These are phyloP conservation scores for Fomitopsis betulina DNA, from an alignment of 1,284 basidiomycete genomes.

Conservation along the genomic window DNA sequence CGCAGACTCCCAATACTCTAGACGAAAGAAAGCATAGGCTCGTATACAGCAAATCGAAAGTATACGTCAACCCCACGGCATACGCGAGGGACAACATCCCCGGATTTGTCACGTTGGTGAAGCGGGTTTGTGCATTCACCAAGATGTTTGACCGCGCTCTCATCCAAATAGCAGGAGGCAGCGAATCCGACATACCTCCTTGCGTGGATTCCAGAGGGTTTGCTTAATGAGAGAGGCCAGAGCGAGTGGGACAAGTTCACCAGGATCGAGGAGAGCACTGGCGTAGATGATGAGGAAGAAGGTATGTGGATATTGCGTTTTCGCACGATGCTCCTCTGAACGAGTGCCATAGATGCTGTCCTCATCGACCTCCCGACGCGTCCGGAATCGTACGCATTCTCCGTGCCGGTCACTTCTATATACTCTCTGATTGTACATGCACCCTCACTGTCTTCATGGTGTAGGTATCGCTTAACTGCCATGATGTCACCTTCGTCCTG, in stretches of 20 bases:
- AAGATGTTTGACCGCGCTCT: background rate
- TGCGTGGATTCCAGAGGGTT: constrained; percentile 81
- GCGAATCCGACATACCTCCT: constrained; percentile 70
- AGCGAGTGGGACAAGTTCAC: constrained; percentile 85
- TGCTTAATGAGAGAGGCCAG: constrained; percentile 71
- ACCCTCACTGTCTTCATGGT: constrained; percentile 84
- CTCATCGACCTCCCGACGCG: constrained; percentile 73
- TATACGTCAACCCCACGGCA: constrained; percentile 91
- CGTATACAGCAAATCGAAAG: constrained; percentile 87
- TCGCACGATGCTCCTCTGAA: background rate
- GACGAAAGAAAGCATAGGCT: constrained; percentile 64
- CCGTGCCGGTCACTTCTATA: constrained; percentile 82
- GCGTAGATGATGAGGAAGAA: constrained; percentile 62
- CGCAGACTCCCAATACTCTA: constrained; percentile 29
- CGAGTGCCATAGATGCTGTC: constrained; percentile 53
- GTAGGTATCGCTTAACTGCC: constrained; percentile 42
- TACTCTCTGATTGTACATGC: constrained; percentile 88
- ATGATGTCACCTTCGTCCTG: background rate
- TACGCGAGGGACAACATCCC: constrained; percentile 91
- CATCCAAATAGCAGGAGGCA: constrained; percentile 49
- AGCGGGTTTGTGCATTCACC: constrained; percentile 47
- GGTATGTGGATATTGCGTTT: constrained; percentile 36
- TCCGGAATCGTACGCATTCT: constrained; percentile 92
- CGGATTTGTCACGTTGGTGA: constrained; percentile 88
- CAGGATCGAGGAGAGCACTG: constrained; percentile 67